A percentile compares a stretch with the other conserved stretches of the same genome.
Evolutionary conservation across 2,329 filamentous ascomycete species (phyloP).

Genomic region (Aureobasidium lini): DNA sequence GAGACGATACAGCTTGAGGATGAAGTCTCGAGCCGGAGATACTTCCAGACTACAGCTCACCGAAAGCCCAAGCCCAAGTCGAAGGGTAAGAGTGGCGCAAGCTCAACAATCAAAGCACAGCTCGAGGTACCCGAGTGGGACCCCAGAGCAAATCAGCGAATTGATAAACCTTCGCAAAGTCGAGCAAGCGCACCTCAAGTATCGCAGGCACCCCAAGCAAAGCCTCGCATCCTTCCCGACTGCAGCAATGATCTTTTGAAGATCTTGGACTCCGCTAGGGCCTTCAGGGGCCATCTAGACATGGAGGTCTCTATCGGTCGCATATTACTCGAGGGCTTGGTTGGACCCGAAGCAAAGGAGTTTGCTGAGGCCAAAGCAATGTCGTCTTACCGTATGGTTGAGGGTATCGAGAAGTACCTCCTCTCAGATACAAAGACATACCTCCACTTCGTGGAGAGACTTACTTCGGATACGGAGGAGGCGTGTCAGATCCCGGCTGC

Average conservation of each 20-base stretch:
- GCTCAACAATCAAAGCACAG: not conserved
- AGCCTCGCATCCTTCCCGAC: not conserved
- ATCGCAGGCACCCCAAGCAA: not conserved
- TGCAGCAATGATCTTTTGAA: not conserved
- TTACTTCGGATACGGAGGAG: conserved; percentile 8
- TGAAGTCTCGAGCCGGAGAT: not conserved
- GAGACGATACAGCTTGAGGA: not conserved
- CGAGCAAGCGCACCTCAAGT: not conserved
- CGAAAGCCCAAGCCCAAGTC: not conserved
- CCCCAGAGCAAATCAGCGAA: not conserved
- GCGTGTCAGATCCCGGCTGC: conserved; percentile 2
- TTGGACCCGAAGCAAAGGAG: not conserved
- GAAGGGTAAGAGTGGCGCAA: not conserved
- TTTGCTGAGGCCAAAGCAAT: not conserved
- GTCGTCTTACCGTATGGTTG: not conserved
- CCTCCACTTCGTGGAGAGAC: not conserved
- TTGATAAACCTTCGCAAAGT: not conserved
- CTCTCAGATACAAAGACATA: not conserved
- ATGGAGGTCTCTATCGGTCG: conserved; percentile 15
- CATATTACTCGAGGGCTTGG: not conserved
- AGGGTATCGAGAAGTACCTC: not conserved
- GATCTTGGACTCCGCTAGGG: conserved; percentile 11
- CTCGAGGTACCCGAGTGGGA: not conserved
- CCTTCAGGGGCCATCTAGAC: conserved; percentile 11
- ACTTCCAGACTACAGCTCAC: not conserved